These are phyloP conservation scores for Fusarium decemcellulare DNA, from an alignment of 2,329 filamentous ascomycete genomes.

Conservation along the genomic window DNA sequence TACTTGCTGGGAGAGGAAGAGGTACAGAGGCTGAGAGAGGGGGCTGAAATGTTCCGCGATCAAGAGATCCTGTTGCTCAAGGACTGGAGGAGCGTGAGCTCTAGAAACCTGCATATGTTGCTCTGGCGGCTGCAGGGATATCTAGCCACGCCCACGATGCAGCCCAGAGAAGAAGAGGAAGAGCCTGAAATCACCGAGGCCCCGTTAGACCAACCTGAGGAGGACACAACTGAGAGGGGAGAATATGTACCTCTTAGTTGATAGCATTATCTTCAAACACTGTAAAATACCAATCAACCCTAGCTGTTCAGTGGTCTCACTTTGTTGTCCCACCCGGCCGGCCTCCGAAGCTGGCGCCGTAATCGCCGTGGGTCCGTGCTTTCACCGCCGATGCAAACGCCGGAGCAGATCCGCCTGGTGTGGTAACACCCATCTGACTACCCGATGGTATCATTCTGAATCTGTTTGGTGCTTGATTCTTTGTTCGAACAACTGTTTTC, in stretches of 20 bases:
- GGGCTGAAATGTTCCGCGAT: slow-evolving; percentile 52
- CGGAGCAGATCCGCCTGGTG: slow-evolving; percentile 8
- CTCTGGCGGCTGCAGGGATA: slow-evolving; percentile 74
- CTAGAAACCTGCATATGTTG: slow-evolving; percentile 61
- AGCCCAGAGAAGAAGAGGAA: not conserved
- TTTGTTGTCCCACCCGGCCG: slow-evolving; percentile 3
- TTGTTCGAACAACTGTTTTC: not conserved
- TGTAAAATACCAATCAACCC: not conserved
- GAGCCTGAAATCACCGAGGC: too few species aligned
- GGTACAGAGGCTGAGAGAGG: slow-evolving; percentile 55
- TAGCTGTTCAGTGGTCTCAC: not conserved
- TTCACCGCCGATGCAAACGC: slow-evolving; percentile 20
- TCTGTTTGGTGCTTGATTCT: not conserved
- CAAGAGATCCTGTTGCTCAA: slow-evolving; percentile 60
- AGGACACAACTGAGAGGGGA: not conserved
- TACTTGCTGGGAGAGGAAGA: slow-evolving; percentile 66
- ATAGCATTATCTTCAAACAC: slow-evolving; percentile 7
- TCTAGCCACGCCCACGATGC: slow-evolving; percentile 46
- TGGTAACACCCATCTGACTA: not conserved
- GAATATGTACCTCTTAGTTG: not conserved
- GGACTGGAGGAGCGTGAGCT: slow-evolving; percentile 54
- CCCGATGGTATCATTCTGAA: not conserved
- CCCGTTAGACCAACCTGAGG: not conserved
- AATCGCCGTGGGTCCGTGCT: slow-evolving; percentile 15
- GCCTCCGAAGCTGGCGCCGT: slow-evolving; percentile 19